phyloP scores from a whole-genome alignment of 768 basidiomycete genomes.

The Panaeolus papilionaceus region DNA sequence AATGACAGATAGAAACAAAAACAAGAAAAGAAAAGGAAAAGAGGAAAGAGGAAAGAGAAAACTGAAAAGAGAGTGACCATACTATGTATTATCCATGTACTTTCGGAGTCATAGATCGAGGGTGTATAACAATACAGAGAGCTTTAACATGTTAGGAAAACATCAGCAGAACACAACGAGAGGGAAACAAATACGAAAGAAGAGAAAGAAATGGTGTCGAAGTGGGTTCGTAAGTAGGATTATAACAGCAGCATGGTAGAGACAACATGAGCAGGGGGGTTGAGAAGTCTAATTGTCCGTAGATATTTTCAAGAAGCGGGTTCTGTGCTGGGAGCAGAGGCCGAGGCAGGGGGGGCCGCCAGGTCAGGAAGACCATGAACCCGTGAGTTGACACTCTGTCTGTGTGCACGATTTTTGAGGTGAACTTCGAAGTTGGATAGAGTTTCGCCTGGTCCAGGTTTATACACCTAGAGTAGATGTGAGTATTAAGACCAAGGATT shows the following conservation, averaged over 20 bases:
- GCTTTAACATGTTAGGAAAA: conserved; percentile 28
- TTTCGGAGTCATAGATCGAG: conserved; percentile 31
- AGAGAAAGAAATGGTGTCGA: conserved; percentile 16
- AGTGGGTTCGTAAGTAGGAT: conserved; percentile 12
- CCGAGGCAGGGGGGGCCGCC: not conserved
- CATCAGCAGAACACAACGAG: conserved; percentile 24
- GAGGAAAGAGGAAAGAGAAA: conserved; percentile 4
- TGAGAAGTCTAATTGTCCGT: conserved; percentile 14
- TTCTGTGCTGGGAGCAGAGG: not conserved
- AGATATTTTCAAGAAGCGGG: conserved; percentile 6
- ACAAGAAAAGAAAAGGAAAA: conserved; percentile 21
- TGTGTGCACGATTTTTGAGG: conserved; percentile 84
- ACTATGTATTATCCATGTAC: conserved; percentile 25
- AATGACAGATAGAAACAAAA: conserved; percentile 16
- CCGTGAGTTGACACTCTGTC: conserved; percentile 74
- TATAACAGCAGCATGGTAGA: conserved; percentile 21
- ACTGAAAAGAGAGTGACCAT: conserved; percentile 17
- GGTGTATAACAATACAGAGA: conserved; percentile 43
- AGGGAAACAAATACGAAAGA: conserved; percentile 18
- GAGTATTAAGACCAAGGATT: conserved; percentile 17
- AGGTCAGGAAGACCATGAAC: conserved; percentile 22
- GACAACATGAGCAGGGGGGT: not conserved
- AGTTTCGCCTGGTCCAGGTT: conserved; percentile 87
- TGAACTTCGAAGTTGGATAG: conserved; percentile 93
- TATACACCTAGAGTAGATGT: conserved; percentile 69